Conservation (phyloP, 495 filamentous ascomycete species). For the Cercophora sp. region DNA sequence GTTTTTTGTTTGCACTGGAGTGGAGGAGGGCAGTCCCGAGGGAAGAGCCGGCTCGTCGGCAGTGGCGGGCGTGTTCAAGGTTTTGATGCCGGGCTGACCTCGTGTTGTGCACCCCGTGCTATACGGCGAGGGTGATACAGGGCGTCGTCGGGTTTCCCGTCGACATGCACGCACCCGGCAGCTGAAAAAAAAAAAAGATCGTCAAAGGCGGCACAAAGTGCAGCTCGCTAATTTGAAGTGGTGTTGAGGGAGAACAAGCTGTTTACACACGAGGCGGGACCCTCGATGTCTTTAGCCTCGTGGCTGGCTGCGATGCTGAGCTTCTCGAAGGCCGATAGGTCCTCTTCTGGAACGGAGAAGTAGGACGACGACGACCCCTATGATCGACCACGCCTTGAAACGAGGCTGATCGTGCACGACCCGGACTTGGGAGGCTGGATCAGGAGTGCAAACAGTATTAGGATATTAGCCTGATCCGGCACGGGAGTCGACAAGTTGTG, state of each 20-base stretch:
- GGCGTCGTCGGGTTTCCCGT: neutral
- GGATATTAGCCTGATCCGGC: constrained; percentile 24
- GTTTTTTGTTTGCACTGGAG: no score
- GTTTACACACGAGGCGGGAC: constrained; percentile 8
- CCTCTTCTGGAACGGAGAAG: constrained; percentile 18
- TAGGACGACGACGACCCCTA: constrained; percentile 4
- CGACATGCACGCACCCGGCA: constrained; percentile 11
- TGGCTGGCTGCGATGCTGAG: neutral
- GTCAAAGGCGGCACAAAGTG: neutral
- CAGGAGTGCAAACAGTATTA: constrained; percentile 17
- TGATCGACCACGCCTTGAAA: constrained; percentile 22
- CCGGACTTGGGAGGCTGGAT: constrained; percentile 17
- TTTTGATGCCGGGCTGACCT: neutral
- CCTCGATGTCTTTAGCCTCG: constrained; percentile 9
- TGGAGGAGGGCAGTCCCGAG: no score
- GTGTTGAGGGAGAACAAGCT: no score
- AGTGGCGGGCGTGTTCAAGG: neutral
- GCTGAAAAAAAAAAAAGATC: constrained; percentile 7
- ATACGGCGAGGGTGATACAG: constrained; percentile 6
- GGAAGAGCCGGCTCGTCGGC: no score
- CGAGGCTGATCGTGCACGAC: constrained; percentile 24
- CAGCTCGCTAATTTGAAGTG: constrained; percentile 6
- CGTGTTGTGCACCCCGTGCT: constrained; percentile 1
- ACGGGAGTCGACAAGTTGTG: neutral
- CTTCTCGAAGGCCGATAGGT: constrained; percentile 12